A percentile compares a stretch with the other conserved stretches of the same genome.
Conservation (phyloP, 805 yeast species). For the Barnettozyma californica region DNA sequence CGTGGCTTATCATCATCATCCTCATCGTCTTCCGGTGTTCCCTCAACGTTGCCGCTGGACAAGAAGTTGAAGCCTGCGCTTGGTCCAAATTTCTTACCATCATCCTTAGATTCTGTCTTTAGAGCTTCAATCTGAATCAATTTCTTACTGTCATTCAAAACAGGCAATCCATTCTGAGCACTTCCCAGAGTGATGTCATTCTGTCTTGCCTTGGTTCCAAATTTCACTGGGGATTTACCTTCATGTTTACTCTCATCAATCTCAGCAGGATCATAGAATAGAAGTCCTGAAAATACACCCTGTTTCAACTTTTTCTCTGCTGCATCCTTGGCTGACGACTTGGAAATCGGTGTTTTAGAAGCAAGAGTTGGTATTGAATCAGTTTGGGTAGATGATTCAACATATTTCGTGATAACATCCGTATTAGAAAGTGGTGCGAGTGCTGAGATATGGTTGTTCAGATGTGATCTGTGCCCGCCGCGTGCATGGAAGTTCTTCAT, state of each 20-base stretch:
- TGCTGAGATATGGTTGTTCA: not conserved
- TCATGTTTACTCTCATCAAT: slow-evolving; percentile 11
- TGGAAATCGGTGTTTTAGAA: slow-evolving; percentile 14
- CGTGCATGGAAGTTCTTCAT: slow-evolving; percentile 12
- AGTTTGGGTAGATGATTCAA: slow-evolving; percentile 23
- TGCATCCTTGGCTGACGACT: slow-evolving; percentile 11
- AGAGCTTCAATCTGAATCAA: slow-evolving; percentile 14
- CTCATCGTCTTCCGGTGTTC: not conserved
- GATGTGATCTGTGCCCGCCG: slow-evolving; percentile 5
- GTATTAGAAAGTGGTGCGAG: not conserved
- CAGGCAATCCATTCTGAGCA: slow-evolving; percentile 1
- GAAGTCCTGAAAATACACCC: slow-evolving; percentile 24
- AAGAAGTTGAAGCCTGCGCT: slow-evolving; percentile 28
- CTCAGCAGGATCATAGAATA: slow-evolving; percentile 22
- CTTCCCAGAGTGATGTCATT: slow-evolving; percentile 1
- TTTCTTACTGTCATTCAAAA: slow-evolving; percentile 16
- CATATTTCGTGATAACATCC: slow-evolving; percentile 6
- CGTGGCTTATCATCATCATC: slow-evolving; percentile 2
- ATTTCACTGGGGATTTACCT: slow-evolving; percentile 19
- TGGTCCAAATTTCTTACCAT: slow-evolving; percentile 16
- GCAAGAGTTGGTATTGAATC: slow-evolving; percentile 16
- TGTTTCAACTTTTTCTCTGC: slow-evolving; percentile 19
- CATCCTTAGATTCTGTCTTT: not conserved
- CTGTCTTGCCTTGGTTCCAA: slow-evolving; percentile 9
- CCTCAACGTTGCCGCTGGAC: slow-evolving; percentile 9